Conservation (phyloP, 2,329 filamentous ascomycete genomes). For the Rhexocercosporidium sp. region DNA sequence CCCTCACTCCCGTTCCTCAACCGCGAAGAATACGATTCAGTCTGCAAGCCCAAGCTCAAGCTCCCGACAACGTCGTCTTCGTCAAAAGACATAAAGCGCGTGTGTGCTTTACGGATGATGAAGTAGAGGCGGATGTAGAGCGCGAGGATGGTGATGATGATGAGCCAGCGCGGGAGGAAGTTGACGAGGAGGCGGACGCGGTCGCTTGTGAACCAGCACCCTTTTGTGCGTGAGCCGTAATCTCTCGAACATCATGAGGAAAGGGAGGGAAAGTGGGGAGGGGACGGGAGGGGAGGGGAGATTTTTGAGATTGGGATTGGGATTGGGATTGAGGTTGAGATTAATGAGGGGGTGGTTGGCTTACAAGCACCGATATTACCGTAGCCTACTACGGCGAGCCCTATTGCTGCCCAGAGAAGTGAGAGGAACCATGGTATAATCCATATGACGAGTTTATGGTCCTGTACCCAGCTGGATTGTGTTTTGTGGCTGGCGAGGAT, state of each 20-base stretch:
- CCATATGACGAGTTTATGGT: conserved; percentile 44
- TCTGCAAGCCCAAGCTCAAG: not conserved
- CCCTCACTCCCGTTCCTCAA: not conserved
- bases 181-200: conserved; percentile 46
- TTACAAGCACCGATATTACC: conserved; percentile 43
- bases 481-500: conserved; percentile 47
- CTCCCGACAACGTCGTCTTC: conserved; percentile 20
- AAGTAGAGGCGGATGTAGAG: conserved; percentile 48
- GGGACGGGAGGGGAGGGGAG: too few species aligned
- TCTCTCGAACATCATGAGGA: too few species aligned
- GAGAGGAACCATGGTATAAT: conserved; percentile 46
- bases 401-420: conserved; percentile 44
- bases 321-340: too few species aligned
- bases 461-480: conserved; percentile 46
- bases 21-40: not conserved
- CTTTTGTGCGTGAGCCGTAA: not conserved
- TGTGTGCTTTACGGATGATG: conserved; percentile 47
- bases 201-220: conserved; percentile 51
- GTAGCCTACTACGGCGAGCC: conserved; percentile 41
- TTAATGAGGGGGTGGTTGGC: not conserved
- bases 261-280: too few species aligned
- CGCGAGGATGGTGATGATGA: conserved; percentile 46
- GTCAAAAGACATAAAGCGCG: conserved; percentile 42
- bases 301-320: too few species aligned
- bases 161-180: conserved; percentile 50